Evolutionary conservation across 176 grass and related monocot genomes (phyloP), one percentile per base, ranked within the genome.

Genomic region (Leersia perrieri): DNA sequence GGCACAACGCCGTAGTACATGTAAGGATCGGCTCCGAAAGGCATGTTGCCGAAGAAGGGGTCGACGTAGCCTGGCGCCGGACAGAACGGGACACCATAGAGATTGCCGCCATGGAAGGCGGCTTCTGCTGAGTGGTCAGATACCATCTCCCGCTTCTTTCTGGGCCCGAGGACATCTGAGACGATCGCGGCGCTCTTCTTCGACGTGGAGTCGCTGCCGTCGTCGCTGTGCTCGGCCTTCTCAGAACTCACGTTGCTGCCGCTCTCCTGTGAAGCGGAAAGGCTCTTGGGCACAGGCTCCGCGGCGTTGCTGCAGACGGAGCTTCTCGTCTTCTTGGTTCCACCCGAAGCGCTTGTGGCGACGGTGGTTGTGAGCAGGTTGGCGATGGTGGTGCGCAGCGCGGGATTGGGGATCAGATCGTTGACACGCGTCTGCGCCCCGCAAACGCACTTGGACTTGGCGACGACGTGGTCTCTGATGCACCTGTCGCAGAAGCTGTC

Each of bases 401-500:
- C 11, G 27, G 36, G 32, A 33, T 82, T 87, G 40, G 79, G 73
- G 63, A 87, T 81, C 29, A 82, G 72, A 38, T 82, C 78, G 39
- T 64, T 40, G 38, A 39, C 55, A 15, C 63, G n/a, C 10, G 70
- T 30, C 7, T 16, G 13, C 1, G n/a, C 70, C n/a, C 77, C 77
- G 70, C 84, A 87, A 14, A 14, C n/a, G 77, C 77, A 80, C 72
- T 15, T 51, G 72, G 63, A 61, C 38, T 39, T 64, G 49, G 7
- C 11, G 16, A 1, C 5, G 53, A 82, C 30, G 16, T 53, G 79
- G 16, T 13, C 32, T 57, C 72, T n/a, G 73, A 82, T 72, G 73
- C 77, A 87, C 55, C 9, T 14, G 65, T 40, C 72, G 65, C 72
- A 87, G 85, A 82, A 77, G 41, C 78, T 81, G 55, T 11, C 55